Base-by-base conservation (phyloP, 225 moss, liverwort and hornwort species). In the Straminergon stramineum region DNA sequence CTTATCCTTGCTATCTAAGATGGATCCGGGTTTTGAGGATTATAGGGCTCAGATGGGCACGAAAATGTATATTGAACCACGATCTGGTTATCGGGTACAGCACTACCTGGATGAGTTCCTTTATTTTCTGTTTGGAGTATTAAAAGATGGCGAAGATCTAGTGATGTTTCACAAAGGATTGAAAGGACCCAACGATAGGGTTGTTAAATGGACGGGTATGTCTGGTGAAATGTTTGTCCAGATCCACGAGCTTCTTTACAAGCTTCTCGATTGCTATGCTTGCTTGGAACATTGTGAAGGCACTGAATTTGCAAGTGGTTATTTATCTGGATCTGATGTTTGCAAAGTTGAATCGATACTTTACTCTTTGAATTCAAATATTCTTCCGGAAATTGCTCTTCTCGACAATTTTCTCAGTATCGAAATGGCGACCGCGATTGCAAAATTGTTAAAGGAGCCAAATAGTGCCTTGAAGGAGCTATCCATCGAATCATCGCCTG, bases 1-100 rank as follows among this genome's bases (percentile, higher is more conserved):
- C 5, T 5, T 41, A 5, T 20, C 13, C 60, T 60, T 30, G 9
- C 3, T 19, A 58, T 1, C 4, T 19, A 13, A 41, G 18, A 13
- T 19, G 19, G 4, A 2, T 30, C 8, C 19, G 19, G 19, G 0
- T 30, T 26, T 41, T 3, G 10, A 1, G 1, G 13, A 43, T 8
- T 20, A 0, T 15, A 61, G n/a, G n/a, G n/a, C n/a, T n/a, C n/a
- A n/a, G 5, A 61, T 31, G 20, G 43, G 6, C 20, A 4, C 1
- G 0, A 4, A 8, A 61, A 31, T 37, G 21, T 22, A 5, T 13
- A 9, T 24, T 37, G 26, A 79, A n/a, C 15, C 16, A 37, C 56
- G 2, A 81, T 6, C 13, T 62, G 4, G 7, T 81, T 0, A 15
- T 62, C 2, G 0, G 14, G 1, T 1, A 1, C 3, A 9, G 2